A percentile compares a stretch with the other conserved stretches of the same genome.
Evolutionary conservation across 164 flowering plant species (phyloP).

Genomic region (Akebia trifoliata): DNA sequence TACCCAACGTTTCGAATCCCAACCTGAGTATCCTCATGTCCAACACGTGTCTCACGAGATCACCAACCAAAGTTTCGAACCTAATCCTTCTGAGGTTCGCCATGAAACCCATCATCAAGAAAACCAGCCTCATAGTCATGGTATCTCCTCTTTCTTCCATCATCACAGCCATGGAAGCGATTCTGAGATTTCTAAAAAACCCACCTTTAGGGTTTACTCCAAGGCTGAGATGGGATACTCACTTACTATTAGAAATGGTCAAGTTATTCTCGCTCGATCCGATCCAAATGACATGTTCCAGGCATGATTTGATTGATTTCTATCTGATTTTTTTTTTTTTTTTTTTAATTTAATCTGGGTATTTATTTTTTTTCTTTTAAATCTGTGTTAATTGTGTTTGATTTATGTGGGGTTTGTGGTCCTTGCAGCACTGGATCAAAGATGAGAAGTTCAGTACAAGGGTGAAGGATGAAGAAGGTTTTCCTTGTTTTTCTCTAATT

Average conservation of each 20-base stretch:
- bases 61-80: neutral
- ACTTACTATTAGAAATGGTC: slow-evolving; percentile 48
- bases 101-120: slow-evolving; percentile 6
- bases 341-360: neutral
- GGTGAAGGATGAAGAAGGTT: slow-evolving; percentile 69
- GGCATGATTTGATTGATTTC: slow-evolving; percentile 29
- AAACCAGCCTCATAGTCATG: slow-evolving; percentile 12
- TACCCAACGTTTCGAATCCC: no score
- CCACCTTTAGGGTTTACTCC: slow-evolving; percentile 34
- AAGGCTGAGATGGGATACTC: slow-evolving; percentile 41
- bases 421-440: slow-evolving; percentile 63
- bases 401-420: neutral
- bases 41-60: slow-evolving; percentile 17
- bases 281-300: slow-evolving; percentile 44
- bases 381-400: neutral
- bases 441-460: slow-evolving; percentile 67
- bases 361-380: neutral
- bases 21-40: slow-evolving; percentile 4
- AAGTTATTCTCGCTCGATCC: slow-evolving; percentile 46
- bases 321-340: neutral
- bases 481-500: slow-evolving; percentile 54
- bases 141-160: slow-evolving; percentile 20
- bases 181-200: slow-evolving; percentile 22
- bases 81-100: slow-evolving; percentile 12
- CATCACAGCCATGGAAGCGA: slow-evolving; percentile 16